Evolutionary conservation across 371 early-diverging fungal species (phyloP), one percentile per base, ranked within the genome.

Genomic region (Rhizopus stolonifer): DNA sequence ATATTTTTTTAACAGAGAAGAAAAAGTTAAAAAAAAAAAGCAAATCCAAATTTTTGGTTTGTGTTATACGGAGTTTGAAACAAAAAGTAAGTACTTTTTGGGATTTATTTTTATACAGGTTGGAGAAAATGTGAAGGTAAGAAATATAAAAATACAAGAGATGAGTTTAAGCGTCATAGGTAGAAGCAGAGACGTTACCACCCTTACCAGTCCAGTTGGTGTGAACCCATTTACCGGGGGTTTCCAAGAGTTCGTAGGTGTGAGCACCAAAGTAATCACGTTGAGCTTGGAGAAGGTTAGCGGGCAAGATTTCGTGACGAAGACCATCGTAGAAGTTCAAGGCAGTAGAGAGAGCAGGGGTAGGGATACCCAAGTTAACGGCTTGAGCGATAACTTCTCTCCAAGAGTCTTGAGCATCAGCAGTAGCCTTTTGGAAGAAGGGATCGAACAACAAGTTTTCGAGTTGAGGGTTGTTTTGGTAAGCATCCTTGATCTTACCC

Each of bases 261-360:
- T 99, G 99, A 19, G 96, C 96, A 64, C 86, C 99, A 83, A 99
- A 99, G 89, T 93, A 98, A 74, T 99, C 99, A 76, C 99, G 89
- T 83, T 96, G 92, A 46, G 88, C 89, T 81, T 99, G 99, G 45
- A 99, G 81, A 67, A 99, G 77, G 89, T 95, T 98, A 59, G 99
- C 99, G 32, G 96, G 94, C 21, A 95, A 81, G 21, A 81, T 78
- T 43, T 84, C 91, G 58, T 86, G 82, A 65, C 96, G 88, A 80
- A 96, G 93, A 47, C 97, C 98, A 72, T 98, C 98, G 71, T 90
- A 97, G 86, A 97, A 98, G 71, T 88, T 80, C 60, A 99, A 79
- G 40, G 97, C 98, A 32, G 97, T 89, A 58, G 92, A 82, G 29
- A 96, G 73, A 49, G 92, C 91, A 17, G 99, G 99, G 46, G 91